These are phyloP conservation scores for Lactarius indigo DNA, from an alignment of 768 basidiomycete species.

Conservation along the genomic window DNA sequence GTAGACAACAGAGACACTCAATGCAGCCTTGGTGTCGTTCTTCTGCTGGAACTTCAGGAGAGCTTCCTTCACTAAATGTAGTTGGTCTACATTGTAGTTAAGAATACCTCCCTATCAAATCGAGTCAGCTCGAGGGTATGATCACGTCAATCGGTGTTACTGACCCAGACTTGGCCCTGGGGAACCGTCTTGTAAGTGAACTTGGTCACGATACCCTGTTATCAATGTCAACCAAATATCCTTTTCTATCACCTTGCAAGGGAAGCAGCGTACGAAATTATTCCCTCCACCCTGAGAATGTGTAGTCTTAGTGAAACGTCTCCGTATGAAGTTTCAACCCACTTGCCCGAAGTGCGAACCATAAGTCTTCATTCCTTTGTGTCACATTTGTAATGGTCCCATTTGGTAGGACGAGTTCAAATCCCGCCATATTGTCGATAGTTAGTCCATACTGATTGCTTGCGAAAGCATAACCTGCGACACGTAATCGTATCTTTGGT, in stretches of 20 bases:
- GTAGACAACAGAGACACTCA: neutral
- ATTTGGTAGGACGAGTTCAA: slow-evolving; percentile 32
- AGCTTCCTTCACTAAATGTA: neutral
- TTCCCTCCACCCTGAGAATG: slow-evolving; percentile 14
- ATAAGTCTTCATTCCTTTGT: neutral
- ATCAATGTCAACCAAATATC: neutral
- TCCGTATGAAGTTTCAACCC: no score
- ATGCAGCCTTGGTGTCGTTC: neutral
- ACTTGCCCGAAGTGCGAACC: slow-evolving; percentile 14
- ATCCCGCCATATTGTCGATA: slow-evolving; percentile 32
- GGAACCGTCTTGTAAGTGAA: slow-evolving; percentile 3
- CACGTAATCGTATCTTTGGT: no score
- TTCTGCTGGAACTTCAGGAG: slow-evolving; percentile 6
- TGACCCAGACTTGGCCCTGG: neutral
- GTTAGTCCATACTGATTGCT: no score
- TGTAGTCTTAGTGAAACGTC: neutral
- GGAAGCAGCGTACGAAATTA: slow-evolving; percentile 15
- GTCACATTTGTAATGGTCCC: slow-evolving; percentile 26
- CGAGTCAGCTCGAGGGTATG: neutral
- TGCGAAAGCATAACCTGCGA: no score
- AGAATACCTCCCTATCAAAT: neutral
- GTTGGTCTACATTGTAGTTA: neutral
- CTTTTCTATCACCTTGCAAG: no score
- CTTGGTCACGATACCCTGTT: slow-evolving; percentile 7
- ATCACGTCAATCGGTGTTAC: neutral